A percentile compares a stretch with the other conserved stretches of the same genome.
Conservation (phyloP, 768 basidiomycete species). For the Auricularia heimuer region DNA sequence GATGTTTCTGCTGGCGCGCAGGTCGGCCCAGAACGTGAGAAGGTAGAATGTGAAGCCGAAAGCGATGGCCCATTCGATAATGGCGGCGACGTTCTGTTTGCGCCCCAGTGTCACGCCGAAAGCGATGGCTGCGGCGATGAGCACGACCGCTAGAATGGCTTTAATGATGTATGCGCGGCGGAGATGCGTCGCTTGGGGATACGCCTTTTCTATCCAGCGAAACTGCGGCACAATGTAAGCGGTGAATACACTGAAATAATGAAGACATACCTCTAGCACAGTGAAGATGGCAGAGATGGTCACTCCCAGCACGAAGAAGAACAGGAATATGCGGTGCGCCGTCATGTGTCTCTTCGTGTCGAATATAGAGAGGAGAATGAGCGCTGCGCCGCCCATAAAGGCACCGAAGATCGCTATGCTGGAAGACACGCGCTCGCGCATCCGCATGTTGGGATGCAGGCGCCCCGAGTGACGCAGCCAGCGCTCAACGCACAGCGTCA, state of each 20-base stretch:
- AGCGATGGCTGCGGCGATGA: conserved; percentile 53
- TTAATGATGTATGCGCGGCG: conserved; percentile 50
- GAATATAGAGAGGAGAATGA: conserved; percentile 61
- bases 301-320: conserved; percentile 67
- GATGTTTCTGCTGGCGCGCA: conserved; percentile 15
- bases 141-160: conserved; percentile 43
- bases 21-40: conserved; percentile 62
- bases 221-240: conserved; percentile 30
- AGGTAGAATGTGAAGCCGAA: conserved; percentile 68
- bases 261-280: conserved; percentile 45
- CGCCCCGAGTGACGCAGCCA: conserved; percentile 55
- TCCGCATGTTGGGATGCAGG: conserved; percentile 32
- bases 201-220: conserved; percentile 55
- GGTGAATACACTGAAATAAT: not conserved
- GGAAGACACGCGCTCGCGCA: conserved; percentile 44
- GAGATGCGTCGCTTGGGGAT: conserved; percentile 33
- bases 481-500: conserved; percentile 51
- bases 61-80: conserved; percentile 66
- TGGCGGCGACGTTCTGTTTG: conserved; percentile 33
- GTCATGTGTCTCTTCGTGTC: conserved; percentile 48
- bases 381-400: conserved; percentile 51
- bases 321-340: conserved; percentile 50
- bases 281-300: conserved; percentile 67
- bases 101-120: conserved; percentile 47
- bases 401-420: conserved; percentile 51